Percentiles rank a stretch among this genome's conserved stretches.
Evolutionary conservation across 192 early-diverging fungal species (phyloP).

Genomic region (Backusella macrospora): DNA sequence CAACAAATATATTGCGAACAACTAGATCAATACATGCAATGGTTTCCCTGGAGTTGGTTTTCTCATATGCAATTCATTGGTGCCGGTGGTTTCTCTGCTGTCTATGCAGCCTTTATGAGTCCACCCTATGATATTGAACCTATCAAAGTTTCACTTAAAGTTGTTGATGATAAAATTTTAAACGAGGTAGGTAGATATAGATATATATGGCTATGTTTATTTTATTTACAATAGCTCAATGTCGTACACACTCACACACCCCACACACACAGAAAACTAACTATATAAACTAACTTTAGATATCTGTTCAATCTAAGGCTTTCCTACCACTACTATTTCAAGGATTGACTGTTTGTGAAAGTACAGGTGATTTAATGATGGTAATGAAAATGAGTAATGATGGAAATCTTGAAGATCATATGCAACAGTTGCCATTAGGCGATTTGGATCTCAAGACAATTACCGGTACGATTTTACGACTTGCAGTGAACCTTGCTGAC

Average conservation of each 20-base stretch:
- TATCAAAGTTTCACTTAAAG: slow-evolving; percentile 32
- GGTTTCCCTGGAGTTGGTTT: slow-evolving; percentile 44
- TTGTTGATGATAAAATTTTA: slow-evolving; percentile 40
- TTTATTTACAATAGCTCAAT: not conserved
- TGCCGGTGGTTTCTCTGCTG: slow-evolving; percentile 43
- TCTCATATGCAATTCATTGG: slow-evolving; percentile 40
- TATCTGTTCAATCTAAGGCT: slow-evolving; percentile 38
- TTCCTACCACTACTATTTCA: slow-evolving; percentile 37
- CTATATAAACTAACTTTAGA: slow-evolving; percentile 21
- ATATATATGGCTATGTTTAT: not conserved
- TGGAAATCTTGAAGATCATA: slow-evolving; percentile 41
- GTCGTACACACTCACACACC: not conserved
- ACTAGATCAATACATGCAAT: slow-evolving; percentile 38
- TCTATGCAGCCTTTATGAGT: slow-evolving; percentile 38
- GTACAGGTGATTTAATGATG: slow-evolving; percentile 44
- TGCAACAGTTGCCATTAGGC: slow-evolving; percentile 36
- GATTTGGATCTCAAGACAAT: slow-evolving; percentile 41
- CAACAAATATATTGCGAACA: slow-evolving; percentile 30
- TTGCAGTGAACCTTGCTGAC: slow-evolving; percentile 34
- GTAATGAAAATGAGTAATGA: slow-evolving; percentile 41
- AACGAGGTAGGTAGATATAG: slow-evolving; percentile 36
- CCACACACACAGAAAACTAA: not conserved
- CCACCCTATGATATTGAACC: slow-evolving; percentile 38
- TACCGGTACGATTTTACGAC: slow-evolving; percentile 36
- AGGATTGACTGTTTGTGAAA: slow-evolving; percentile 40